Evolutionary conservation across 306 rosid genomes (phyloP), one percentile per base, ranked within the genome.

Genomic region (Acacia melanoxylon): DNA sequence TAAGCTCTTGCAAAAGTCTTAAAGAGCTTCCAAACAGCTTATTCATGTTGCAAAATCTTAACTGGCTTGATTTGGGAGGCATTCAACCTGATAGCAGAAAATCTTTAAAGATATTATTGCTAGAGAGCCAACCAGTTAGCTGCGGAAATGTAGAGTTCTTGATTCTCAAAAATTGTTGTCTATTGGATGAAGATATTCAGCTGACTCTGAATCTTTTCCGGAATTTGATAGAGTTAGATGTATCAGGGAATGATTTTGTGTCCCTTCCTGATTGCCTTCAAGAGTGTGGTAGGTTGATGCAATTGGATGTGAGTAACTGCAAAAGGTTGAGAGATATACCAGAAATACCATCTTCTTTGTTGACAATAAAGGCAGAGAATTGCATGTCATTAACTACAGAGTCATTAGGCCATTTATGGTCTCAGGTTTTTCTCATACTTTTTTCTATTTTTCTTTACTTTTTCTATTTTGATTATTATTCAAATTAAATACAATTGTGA

Each of bases 181-280:
- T 84, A 66, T 76, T 74, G 2, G 84, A 84, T 61, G 84, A 62
- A 61, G 82, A 84, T 76, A 20, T 84, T 40, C 4, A 4, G 0
- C 41, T 10, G 0, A 31, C 72, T 51, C 58, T 84, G n/a, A 20
- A 4, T 0, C 65, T 13, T 11, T 84, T 84, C 44, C 76, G 27
- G 10, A n/a, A 68, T 25, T 59, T 79, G 49, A 4, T 46, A 15
- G 20, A 35, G 20, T 69, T 79, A 24, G 2, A 17, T 45, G 24
- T 29, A 13, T 7, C 29, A 0, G 42, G 19, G 0, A 80, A 59
- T 37, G 42, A 84, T 11, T 59, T 59, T 59, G 66, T 59, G 66
- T 59, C 66, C 66, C 33, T 59, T 59, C 66, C 66, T 24, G 17
- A 3, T 12, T 80, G 78, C 41, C 70, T 80, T 8, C 59, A 84